A percentile compares a stretch with the other conserved stretches of the same genome.
Conservation (phyloP, 805 yeast genomes). For the Candida odintsovae region DNA sequence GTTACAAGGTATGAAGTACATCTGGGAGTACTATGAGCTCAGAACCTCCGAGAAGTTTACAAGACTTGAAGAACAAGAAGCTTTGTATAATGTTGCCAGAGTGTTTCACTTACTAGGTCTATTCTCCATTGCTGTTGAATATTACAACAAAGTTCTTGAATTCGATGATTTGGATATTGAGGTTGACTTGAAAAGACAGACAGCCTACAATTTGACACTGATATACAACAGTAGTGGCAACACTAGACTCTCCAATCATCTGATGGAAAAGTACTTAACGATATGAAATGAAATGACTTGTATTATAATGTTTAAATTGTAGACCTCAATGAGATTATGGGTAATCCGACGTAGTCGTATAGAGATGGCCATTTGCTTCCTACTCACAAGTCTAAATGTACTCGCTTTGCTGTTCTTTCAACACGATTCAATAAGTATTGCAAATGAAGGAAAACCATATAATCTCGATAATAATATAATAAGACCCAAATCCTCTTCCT, state of each 20-base stretch:
- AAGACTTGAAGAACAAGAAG: conserved; percentile 61
- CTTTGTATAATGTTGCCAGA: conserved; percentile 77
- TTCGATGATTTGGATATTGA: conserved; percentile 38
- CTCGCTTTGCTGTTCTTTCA: too few species aligned
- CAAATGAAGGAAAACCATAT: too few species aligned
- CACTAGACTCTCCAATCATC: conserved; percentile 48
- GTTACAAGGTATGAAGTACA: conserved; percentile 76
- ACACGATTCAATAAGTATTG: too few species aligned
- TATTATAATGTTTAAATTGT: too few species aligned
- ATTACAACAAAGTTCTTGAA: conserved; percentile 59
- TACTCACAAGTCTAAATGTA: too few species aligned
- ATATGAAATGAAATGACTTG: conserved; percentile 1
- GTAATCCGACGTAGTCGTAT: too few species aligned
- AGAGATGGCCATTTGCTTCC: too few species aligned
- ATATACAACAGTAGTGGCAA: conserved; percentile 78
- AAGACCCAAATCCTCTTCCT: too few species aligned
- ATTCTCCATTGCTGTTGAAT: conserved; percentile 62
- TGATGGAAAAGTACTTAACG: conserved; percentile 61
- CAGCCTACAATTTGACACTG: conserved; percentile 79
- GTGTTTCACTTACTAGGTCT: conserved; percentile 81
- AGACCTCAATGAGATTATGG: too few species aligned
- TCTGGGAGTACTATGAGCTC: conserved; percentile 62
- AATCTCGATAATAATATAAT: too few species aligned
- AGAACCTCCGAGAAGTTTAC: conserved; percentile 34
- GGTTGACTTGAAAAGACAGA: conserved; percentile 62